Conservation (phyloP, 2,329 filamentous ascomycete genomes). For the Claviceps paspali region DNA sequence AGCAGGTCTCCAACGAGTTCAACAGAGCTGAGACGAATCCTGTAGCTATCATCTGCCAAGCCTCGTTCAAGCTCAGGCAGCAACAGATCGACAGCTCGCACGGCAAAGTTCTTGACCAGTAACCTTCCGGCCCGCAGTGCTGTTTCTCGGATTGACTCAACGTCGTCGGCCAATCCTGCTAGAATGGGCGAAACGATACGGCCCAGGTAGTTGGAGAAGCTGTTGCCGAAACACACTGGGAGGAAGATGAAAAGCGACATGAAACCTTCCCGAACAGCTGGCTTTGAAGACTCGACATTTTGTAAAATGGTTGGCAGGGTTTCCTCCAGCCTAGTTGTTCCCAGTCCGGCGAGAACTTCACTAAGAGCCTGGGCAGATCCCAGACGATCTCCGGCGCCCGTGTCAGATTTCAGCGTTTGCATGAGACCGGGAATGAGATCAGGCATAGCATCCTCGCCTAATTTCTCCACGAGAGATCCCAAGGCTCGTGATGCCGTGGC, state of each 20-base stretch:
- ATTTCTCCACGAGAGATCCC: conserved; percentile 92
- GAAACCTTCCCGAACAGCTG: conserved; percentile 89
- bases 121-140: conserved; percentile 83
- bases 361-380: conserved; percentile 93
- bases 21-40: conserved; percentile 94
- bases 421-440: conserved; percentile 96
- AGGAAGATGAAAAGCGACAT: conserved; percentile 99
- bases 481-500: conserved; percentile 92
- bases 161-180: conserved; percentile 82
- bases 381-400: conserved; percentile 85
- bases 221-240: conserved; percentile 97
- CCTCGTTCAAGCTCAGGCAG: conserved; percentile 91
- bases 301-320: conserved; percentile 91
- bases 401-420: conserved; percentile 94
- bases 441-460: conserved; percentile 89
- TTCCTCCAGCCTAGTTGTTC: conserved; percentile 84
- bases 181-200: conserved; percentile 93
- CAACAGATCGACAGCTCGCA: conserved; percentile 83
- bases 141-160: conserved; percentile 95
- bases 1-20: conserved; percentile 92
- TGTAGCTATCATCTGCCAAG: conserved; percentile 92
- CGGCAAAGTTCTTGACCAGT: conserved; percentile 95
- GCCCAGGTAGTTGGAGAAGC: conserved; percentile 88
- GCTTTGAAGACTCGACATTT: conserved; percentile 82
- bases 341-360: conserved; percentile 88